phyloP scores from a whole-genome alignment of 768 basidiomycete species.

The Lepiota subincarnata region DNA sequence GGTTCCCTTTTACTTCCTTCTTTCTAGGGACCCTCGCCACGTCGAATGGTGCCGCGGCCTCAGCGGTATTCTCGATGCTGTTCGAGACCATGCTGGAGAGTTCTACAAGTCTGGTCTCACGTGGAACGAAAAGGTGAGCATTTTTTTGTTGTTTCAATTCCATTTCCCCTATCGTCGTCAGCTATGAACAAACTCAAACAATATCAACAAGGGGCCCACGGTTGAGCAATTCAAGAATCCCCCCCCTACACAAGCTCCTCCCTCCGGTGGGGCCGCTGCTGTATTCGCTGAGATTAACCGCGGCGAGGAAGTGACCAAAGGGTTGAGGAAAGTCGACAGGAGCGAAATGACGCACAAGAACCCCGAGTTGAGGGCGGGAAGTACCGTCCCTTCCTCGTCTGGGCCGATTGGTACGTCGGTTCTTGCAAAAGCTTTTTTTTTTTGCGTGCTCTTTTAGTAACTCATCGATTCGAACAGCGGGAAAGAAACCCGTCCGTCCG shows the following conservation, averaged over 20 bases:
- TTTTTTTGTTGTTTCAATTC: too few relatives aligned
- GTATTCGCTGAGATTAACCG: constrained; percentile 91
- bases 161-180: neutral
- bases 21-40: constrained; percentile 78
- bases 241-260: constrained; percentile 50
- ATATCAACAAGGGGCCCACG: constrained; percentile 44
- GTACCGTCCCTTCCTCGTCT: constrained; percentile 37
- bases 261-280: constrained; percentile 64
- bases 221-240: constrained; percentile 51
- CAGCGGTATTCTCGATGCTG: constrained; percentile 65
- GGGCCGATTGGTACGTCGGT: constrained; percentile 25
- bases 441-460: neutral
- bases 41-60: constrained; percentile 85
- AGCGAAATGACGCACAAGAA: constrained; percentile 99
- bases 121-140: constrained; percentile 93
- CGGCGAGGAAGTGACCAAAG: constrained; percentile 86
- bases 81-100: constrained; percentile 79
- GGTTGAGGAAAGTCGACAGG: constrained; percentile 89
- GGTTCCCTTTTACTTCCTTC: constrained; percentile 4
- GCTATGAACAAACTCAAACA: constrained; percentile 3
- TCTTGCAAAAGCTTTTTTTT: too few relatives aligned
- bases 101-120: constrained; percentile 80
- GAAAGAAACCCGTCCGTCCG: constrained; percentile 73
- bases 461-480: constrained; percentile 20
- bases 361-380: constrained; percentile 73